phyloP scores from a whole-genome alignment of 495 filamentous ascomycete genomes.

The Lophium mytilinum region DNA sequence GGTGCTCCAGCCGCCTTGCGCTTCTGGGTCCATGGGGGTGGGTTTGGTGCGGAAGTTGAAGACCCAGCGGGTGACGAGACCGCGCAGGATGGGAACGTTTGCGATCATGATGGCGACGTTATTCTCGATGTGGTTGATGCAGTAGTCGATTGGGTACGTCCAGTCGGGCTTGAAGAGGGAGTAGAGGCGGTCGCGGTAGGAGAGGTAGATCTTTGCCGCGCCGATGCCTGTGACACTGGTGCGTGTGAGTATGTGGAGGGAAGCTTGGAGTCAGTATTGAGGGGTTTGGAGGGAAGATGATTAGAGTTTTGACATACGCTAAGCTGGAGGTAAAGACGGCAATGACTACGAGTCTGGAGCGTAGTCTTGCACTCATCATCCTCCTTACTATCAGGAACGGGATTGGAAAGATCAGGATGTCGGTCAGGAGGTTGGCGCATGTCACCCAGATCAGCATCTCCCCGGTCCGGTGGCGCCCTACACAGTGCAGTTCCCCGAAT shows the following conservation, averaged over 20 bases:
- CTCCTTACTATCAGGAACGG: too few species aligned
- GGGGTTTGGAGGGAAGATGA: too few species aligned
- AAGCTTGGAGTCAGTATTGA: too few species aligned
- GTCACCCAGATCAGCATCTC: too few species aligned
- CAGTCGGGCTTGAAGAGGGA: slow-evolving; percentile 15
- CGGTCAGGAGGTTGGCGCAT: too few species aligned
- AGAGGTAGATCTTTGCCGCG: slow-evolving; percentile 22
- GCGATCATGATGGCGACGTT: slow-evolving; percentile 25
- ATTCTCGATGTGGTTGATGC: slow-evolving; percentile 26
- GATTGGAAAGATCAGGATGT: too few species aligned
- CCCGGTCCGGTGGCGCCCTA: too few species aligned
- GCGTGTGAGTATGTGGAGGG: too few species aligned
- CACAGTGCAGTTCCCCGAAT: too few species aligned
- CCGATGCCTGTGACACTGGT: slow-evolving; percentile 21
- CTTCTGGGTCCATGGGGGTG: slow-evolving; percentile 18
- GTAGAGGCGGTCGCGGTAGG: slow-evolving; percentile 22
- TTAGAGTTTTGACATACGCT: too few species aligned
- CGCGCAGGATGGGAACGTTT: slow-evolving; percentile 22
- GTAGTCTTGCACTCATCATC: slow-evolving; percentile 23
- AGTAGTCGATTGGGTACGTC: slow-evolving; percentile 26
- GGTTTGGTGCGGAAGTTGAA: slow-evolving; percentile 21
- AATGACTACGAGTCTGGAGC: slow-evolving; percentile 21
- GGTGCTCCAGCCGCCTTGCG: slow-evolving; percentile 16
- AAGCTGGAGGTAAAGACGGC: slow-evolving; percentile 21
- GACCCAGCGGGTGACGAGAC: slow-evolving; percentile 22